These are phyloP conservation scores for Vigna unguiculata DNA, from an alignment of 306 rosid species.

Conservation along the genomic window DNA sequence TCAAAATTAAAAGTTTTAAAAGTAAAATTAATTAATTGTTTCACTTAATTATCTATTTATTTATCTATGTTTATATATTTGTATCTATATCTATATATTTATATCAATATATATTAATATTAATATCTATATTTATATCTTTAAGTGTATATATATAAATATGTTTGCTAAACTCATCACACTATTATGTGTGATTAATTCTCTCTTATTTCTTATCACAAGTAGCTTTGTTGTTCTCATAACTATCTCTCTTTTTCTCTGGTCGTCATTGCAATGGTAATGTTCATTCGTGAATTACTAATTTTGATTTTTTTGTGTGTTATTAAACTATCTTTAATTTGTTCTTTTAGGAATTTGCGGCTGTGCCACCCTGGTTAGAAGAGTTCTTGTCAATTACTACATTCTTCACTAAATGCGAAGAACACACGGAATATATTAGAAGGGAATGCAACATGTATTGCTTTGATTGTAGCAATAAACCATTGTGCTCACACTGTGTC, in stretches of 20 bases:
- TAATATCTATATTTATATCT: neutral
- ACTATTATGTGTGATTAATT: neutral
- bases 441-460: conserved; percentile 68
- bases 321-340: conserved; percentile 10
- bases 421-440: conserved; percentile 39
- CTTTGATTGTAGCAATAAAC: conserved; percentile 48
- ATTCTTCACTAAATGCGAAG: conserved; percentile 49
- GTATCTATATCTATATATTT: too few relatives aligned
- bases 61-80: too few relatives aligned
- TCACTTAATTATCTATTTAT: neutral
- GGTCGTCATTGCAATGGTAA: conserved; percentile 43
- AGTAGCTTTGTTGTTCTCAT: neutral
- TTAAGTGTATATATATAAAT: neutral
- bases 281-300: conserved; percentile 18
- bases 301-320: neutral
- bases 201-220: neutral
- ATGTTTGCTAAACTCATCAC: neutral
- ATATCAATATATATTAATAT: too few relatives aligned
- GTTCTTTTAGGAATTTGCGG: conserved; percentile 33
- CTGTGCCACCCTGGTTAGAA: conserved; percentile 61
- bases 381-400: conserved; percentile 37
- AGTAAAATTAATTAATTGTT: neutral
- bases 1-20: neutral
- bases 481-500: conserved; percentile 54
- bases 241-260: neutral